Percentiles rank a stretch among this genome's conserved stretches.
Conservation (phyloP, 257 asterid genomes). For the Scutellaria barbata region DNA sequence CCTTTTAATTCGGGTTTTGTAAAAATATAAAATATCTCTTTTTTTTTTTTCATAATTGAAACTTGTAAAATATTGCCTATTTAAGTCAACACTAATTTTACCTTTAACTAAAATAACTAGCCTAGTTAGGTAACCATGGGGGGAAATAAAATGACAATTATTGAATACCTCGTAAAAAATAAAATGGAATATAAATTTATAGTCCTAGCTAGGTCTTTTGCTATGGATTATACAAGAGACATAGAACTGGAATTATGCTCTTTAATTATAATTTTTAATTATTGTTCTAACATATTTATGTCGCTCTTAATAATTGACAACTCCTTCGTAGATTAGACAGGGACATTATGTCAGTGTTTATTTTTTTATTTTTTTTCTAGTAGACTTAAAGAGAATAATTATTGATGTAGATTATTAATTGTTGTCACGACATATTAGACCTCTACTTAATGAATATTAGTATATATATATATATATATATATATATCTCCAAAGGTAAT, state of each 20-base stretch:
- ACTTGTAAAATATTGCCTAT: no score
- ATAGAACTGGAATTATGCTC: slow-evolving; percentile 2
- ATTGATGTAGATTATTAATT: slow-evolving; percentile 5
- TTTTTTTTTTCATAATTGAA: no score
- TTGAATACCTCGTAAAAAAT: background rate
- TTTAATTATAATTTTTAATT: slow-evolving; percentile 13
- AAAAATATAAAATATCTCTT: no score
- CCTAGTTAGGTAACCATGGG: background rate
- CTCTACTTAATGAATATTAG: no score
- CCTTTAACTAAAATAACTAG: background rate
- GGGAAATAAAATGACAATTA: background rate
- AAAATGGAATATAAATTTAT: background rate
- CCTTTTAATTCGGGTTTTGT: no score
- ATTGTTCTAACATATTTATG: slow-evolving; percentile 29
- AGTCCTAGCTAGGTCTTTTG: background rate
- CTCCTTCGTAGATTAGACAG: slow-evolving; percentile 15
- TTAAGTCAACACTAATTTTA: no score
- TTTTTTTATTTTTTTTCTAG: no score
- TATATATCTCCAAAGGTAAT: no score
- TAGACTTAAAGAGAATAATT: background rate
- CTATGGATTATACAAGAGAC: background rate
- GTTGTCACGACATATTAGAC: no score
- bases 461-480: no score
- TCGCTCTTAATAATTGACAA: slow-evolving; percentile 24
- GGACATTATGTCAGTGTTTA: background rate